Evolutionary conservation across 148 eudicot species (phyloP).

Genomic region (Persicaria tinctoria): DNA sequence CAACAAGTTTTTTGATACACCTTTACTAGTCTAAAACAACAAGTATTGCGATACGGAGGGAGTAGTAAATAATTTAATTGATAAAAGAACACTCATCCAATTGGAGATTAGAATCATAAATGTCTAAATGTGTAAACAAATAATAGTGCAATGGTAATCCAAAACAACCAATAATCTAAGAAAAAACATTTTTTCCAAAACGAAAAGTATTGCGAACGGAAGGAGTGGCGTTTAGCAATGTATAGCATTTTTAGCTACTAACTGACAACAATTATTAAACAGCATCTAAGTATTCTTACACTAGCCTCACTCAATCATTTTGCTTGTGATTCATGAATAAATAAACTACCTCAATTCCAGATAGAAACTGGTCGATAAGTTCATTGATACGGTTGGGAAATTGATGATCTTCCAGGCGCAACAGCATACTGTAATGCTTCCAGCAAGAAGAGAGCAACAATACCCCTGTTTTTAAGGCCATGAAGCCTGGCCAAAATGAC

Average conservation of each 20-base stretch:
- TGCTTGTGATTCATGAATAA: background rate
- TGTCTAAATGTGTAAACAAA: no score
- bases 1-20: no score
- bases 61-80: no score
- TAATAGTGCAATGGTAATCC: no score
- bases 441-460: constrained; percentile 76
- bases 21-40: no score
- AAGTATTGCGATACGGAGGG: no score
- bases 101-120: no score
- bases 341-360: constrained; percentile 61
- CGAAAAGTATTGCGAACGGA: no score
- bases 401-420: constrained; percentile 46
- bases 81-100: no score
- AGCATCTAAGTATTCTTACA: background rate
- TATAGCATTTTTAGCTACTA: background rate
- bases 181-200: no score
- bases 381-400: constrained; percentile 35
- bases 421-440: constrained; percentile 68
- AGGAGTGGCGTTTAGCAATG: background rate
- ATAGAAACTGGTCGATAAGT: constrained; percentile 52
- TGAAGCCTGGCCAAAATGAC: constrained; percentile 30
- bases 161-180: no score
- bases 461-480: constrained; percentile 36
- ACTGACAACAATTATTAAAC: background rate
- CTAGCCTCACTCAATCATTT: background rate